These are phyloP conservation scores for Paramecium octaurelia DNA, from an alignment of 73 alveolate species.

Conservation along the genomic window DNA sequence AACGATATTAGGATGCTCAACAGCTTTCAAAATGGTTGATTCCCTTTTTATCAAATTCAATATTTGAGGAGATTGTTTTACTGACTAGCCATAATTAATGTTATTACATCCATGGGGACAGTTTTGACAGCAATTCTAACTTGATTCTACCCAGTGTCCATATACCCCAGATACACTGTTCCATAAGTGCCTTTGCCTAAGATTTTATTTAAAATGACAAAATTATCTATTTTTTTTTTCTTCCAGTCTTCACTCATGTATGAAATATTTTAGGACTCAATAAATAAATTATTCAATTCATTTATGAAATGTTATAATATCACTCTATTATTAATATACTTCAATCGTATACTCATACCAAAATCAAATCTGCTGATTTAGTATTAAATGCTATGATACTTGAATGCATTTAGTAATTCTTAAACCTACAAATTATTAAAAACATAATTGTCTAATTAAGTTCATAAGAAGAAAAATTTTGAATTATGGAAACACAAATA, in stretches of 20 bases:
- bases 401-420: neutral
- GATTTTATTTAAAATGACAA: conserved; percentile 45
- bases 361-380: neutral
- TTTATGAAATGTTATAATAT: neutral
- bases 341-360: neutral
- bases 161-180: conserved; percentile 37
- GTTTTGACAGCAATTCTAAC: conserved; percentile 58
- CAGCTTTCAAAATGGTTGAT: conserved; percentile 33
- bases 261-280: neutral
- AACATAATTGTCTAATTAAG: neutral
- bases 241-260: conserved; percentile 44
- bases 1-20: conserved; percentile 53
- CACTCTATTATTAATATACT: neutral
- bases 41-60: conserved; percentile 24
- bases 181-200: conserved; percentile 63
- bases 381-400: neutral
- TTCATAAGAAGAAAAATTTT: neutral
- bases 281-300: neutral
- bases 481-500: neutral
- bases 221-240: conserved; percentile 57
- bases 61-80: neutral
- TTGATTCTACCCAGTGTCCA: neutral
- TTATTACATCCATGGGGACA: conserved; percentile 28
- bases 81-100: conserved; percentile 15
- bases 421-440: neutral